A percentile compares a stretch with the other conserved stretches of the same genome.
Conservation (phyloP, 2,329 filamentous ascomycete genomes). For the Rasamsonia emersonii region DNA sequence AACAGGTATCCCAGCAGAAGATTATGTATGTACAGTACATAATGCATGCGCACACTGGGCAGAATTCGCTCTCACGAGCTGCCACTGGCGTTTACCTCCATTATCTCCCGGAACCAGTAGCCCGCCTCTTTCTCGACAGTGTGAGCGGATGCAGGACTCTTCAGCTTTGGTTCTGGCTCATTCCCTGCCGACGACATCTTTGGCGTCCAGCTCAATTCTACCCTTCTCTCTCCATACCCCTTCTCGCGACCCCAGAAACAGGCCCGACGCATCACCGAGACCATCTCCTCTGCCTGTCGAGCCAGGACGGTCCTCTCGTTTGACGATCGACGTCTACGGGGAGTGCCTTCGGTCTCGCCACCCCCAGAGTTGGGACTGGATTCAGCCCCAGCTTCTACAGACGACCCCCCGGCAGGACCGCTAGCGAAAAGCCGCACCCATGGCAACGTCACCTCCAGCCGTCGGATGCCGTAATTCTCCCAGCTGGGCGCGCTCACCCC, state of each 20-base stretch:
- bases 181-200: background rate
- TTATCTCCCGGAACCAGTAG: background rate
- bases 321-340: background rate
- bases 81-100: too few species aligned
- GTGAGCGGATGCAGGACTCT: too few species aligned
- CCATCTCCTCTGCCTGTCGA: conserved; percentile 33
- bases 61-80: too few species aligned
- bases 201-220: conserved; percentile 14
- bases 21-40: too few species aligned
- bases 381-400: background rate
- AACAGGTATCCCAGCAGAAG: too few species aligned
- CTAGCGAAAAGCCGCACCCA: conserved; percentile 21
- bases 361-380: background rate
- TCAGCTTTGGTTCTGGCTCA: background rate
- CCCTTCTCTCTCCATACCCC: conserved; percentile 28
- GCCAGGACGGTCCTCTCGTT: conserved; percentile 20
- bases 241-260: conserved; percentile 37
- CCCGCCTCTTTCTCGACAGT: background rate
- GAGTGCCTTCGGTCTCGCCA: background rate
- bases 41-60: too few species aligned
- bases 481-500: conserved; percentile 14
- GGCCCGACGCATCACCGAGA: conserved; percentile 31
- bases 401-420: conserved; percentile 3
- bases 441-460: conserved; percentile 24
- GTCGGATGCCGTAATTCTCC: conserved; percentile 13